These are phyloP conservation scores for Lichtheimia hyalospora DNA, from an alignment of 371 early-diverging fungal species.

Conservation along the genomic window DNA sequence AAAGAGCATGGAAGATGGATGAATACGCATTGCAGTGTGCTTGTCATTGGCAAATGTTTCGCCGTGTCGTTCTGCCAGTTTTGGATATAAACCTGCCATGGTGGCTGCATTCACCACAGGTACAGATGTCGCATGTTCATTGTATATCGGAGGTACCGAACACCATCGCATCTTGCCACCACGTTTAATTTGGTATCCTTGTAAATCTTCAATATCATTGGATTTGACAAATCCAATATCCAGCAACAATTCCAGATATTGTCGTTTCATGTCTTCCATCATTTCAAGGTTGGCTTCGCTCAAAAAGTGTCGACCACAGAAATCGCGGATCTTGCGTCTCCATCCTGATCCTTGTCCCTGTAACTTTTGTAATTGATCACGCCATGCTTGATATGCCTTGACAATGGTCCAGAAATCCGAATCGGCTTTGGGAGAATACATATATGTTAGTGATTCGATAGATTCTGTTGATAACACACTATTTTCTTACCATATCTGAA, in stretches of 20 bases:
- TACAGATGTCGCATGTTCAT: constrained; percentile 38
- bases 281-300: constrained; percentile 62
- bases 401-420: constrained; percentile 82
- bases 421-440: constrained; percentile 29
- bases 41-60: constrained; percentile 16
- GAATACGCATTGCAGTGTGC: constrained; percentile 42
- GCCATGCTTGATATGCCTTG: constrained; percentile 77
- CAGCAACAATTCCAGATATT: constrained; percentile 70
- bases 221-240: constrained; percentile 72
- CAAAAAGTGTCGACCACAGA: constrained; percentile 58
- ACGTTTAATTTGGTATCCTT: constrained; percentile 21
- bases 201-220: constrained; percentile 7
- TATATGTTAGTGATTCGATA: constrained; percentile 4
- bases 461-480: not conserved
- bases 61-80: constrained; percentile 41
- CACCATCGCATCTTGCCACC: constrained; percentile 38
- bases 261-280: constrained; percentile 82
- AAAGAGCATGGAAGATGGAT: constrained; percentile 61
- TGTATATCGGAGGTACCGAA: constrained; percentile 44
- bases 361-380: constrained; percentile 32
- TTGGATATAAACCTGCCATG: constrained; percentile 68
- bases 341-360: constrained; percentile 20
- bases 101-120: constrained; percentile 68
- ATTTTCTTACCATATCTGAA: constrained; percentile 36
- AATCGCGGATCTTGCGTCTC: constrained; percentile 42